Evolutionary conservation across 2,329 filamentous ascomycete species (phyloP).

Genomic region (Xylariaceae sp.): DNA sequence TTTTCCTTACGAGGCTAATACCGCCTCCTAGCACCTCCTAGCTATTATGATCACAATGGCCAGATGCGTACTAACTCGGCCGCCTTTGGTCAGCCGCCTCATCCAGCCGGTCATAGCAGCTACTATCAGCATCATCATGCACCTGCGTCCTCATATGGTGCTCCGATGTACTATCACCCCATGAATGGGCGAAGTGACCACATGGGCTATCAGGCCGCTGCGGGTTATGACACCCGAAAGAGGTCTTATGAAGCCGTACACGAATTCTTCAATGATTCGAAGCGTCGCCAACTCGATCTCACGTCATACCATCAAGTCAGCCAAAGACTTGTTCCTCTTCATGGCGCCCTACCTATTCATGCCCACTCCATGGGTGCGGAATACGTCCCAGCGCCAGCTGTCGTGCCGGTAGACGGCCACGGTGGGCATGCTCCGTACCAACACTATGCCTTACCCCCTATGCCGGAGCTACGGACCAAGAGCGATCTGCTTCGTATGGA

Average conservation of each 20-base stretch:
- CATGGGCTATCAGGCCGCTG: slow-evolving; percentile 54
- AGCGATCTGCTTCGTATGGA: slow-evolving; percentile 91
- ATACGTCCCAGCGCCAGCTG: slow-evolving; percentile 51
- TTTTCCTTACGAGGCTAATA: slow-evolving; percentile 41
- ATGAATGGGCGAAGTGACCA: slow-evolving; percentile 57
- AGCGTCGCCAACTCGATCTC: slow-evolving; percentile 86
- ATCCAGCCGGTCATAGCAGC: slow-evolving; percentile 54
- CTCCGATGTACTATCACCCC: slow-evolving; percentile 72
- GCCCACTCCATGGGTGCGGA: slow-evolving; percentile 50
- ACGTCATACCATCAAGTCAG: slow-evolving; percentile 87
- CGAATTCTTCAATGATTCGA: slow-evolving; percentile 90
- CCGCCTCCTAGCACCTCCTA: slow-evolving; percentile 45
- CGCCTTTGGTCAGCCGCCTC: slow-evolving; percentile 47
- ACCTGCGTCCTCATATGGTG: slow-evolving; percentile 53
- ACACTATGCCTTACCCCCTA: slow-evolving; percentile 83
- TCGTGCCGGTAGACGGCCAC: slow-evolving; percentile 52
- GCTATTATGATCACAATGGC: slow-evolving; percentile 62
- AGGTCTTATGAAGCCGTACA: slow-evolving; percentile 84
- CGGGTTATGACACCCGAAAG: slow-evolving; percentile 66
- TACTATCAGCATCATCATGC: slow-evolving; percentile 55
- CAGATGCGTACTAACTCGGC: slow-evolving; percentile 57
- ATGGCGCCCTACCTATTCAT: slow-evolving; percentile 64
- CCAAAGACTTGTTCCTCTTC: slow-evolving; percentile 78
- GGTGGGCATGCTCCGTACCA: slow-evolving; percentile 56
- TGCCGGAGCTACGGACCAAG: slow-evolving; percentile 86